A percentile compares a stretch with the other conserved stretches of the same genome.
phyloP scores from a whole-genome alignment of 805 yeast genomes.

The Priceomyces castillae region DNA sequence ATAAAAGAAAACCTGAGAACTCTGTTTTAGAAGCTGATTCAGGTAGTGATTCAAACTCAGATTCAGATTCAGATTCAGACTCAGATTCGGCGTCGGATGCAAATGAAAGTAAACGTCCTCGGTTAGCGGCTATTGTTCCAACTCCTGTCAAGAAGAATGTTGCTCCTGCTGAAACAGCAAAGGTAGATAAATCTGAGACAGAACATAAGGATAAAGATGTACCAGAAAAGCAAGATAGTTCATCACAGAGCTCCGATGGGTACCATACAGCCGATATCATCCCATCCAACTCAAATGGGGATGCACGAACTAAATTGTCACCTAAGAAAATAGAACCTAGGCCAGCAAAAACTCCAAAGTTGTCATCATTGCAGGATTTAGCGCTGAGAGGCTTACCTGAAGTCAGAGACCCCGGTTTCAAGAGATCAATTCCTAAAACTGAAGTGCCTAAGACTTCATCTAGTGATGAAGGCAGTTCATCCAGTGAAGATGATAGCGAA shows the following conservation, averaged over 20 bases:
- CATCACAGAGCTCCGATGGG: conserved; percentile 7
- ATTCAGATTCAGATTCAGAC: conserved; percentile 10
- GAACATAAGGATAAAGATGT: background rate
- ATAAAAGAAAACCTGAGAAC: background rate
- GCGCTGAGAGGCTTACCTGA: conserved; percentile 68
- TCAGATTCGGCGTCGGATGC: conserved; percentile 10
- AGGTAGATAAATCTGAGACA: background rate
- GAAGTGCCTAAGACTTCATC: conserved; percentile 2
- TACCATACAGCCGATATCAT: conserved; percentile 6
- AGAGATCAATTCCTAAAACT: background rate
- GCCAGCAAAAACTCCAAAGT: conserved; percentile 30
- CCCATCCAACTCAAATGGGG: background rate
- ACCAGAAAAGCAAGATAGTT: background rate
- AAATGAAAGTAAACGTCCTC: conserved; percentile 8
- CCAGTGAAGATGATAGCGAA: conserved; percentile 11
- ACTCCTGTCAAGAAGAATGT: background rate
- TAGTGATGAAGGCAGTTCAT: conserved; percentile 7
- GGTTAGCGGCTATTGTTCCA: conserved; percentile 9
- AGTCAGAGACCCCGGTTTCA: conserved; percentile 46
- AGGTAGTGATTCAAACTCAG: conserved; percentile 11
- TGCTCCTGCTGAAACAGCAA: background rate
- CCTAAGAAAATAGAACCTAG: background rate
- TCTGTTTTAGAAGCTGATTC: conserved; percentile 11
- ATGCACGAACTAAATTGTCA: background rate
- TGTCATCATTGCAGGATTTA: conserved; percentile 54